Percentiles rank a stretch among this genome's conserved stretches.
Evolutionary conservation across 306 rosid species (phyloP).

Genomic region (Elaeagnus macrophylla): DNA sequence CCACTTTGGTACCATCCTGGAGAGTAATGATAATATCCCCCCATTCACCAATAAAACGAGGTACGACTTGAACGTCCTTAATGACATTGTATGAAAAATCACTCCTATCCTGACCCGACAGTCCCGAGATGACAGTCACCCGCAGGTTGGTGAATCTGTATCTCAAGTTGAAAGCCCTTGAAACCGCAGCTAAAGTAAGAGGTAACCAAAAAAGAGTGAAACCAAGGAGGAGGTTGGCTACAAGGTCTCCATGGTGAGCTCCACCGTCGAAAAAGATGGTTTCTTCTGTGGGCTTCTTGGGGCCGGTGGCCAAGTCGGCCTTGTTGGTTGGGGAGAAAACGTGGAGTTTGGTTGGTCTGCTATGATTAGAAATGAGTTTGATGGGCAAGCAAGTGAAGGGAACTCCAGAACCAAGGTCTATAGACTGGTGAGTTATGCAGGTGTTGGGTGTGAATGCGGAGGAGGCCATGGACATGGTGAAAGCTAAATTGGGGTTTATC

Average conservation of each 20-base stretch:
- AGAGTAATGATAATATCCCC: constrained; percentile 79
- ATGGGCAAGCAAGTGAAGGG: constrained; percentile 17
- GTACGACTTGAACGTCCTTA: constrained; percentile 88
- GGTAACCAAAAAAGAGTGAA: constrained; percentile 90
- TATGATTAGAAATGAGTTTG: constrained; percentile 8
- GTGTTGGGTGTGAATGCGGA: constrained; percentile 26
- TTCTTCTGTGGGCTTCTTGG: constrained; percentile 40
- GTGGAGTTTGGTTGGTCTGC: constrained; percentile 41
- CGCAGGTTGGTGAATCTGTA: constrained; percentile 91
- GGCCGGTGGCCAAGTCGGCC: constrained; percentile 8
- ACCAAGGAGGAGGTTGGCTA: constrained; percentile 58
- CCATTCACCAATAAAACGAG: constrained; percentile 90
- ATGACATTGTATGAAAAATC: constrained; percentile 70
- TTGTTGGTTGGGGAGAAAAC: constrained; percentile 74
- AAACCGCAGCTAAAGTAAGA: constrained; percentile 73
- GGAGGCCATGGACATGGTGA: constrained; percentile 42
- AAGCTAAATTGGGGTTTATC: constrained; percentile 31
- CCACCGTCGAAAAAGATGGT: constrained; percentile 89
- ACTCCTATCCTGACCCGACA: constrained; percentile 76
- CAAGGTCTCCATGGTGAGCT: constrained; percentile 82
- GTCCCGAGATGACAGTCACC: constrained; percentile 74
- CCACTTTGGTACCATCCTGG: constrained; percentile 77
- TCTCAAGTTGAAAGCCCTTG: constrained; percentile 53
- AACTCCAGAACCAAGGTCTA: constrained; percentile 12
- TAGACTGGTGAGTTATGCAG: constrained; percentile 19